These are phyloP conservation scores for Plasmodium billcollinsi DNA, from an alignment of 169 alveolate genomes.

Conservation along the genomic window DNA sequence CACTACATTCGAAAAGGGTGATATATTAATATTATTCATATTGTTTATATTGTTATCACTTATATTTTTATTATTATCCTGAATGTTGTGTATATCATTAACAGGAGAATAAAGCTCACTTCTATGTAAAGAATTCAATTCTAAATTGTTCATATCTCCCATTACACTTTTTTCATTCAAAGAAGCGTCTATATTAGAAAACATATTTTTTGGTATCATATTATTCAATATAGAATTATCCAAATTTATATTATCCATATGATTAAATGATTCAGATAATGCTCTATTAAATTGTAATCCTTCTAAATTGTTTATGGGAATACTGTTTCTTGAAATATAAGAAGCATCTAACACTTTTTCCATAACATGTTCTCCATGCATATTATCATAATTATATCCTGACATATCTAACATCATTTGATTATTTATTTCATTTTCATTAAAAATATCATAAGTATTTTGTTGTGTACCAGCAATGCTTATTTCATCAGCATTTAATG, in stretches of 20 bases:
- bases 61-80: conserved; percentile 4
- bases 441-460: conserved; percentile 33
- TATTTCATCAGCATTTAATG: conserved; percentile 69
- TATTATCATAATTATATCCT: conserved; percentile 21
- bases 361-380: conserved; percentile 30
- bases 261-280: conserved; percentile 56
- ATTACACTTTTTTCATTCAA: conserved; percentile 47
- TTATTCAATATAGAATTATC: conserved; percentile 66
- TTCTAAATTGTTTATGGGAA: conserved; percentile 47
- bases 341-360: conserved; percentile 65
- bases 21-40: conserved; percentile 6
- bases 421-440: conserved; percentile 70
- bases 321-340: conserved; percentile 64
- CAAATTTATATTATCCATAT: conserved; percentile 56
- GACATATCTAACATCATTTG: conserved; percentile 63
- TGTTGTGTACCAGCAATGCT: conserved; percentile 67
- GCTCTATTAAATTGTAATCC: conserved; percentile 34
- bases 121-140: conserved; percentile 31
- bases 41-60: conserved; percentile 11
- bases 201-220: conserved; percentile 73
- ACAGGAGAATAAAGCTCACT: conserved; percentile 12
- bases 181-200: conserved; percentile 42
- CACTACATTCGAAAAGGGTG: neutral
- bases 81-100: conserved; percentile 15
- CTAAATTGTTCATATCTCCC: conserved; percentile 52